These are phyloP conservation scores for Neonectria ditissima DNA, from an alignment of 2,329 filamentous ascomycete genomes.

Conservation along the genomic window DNA sequence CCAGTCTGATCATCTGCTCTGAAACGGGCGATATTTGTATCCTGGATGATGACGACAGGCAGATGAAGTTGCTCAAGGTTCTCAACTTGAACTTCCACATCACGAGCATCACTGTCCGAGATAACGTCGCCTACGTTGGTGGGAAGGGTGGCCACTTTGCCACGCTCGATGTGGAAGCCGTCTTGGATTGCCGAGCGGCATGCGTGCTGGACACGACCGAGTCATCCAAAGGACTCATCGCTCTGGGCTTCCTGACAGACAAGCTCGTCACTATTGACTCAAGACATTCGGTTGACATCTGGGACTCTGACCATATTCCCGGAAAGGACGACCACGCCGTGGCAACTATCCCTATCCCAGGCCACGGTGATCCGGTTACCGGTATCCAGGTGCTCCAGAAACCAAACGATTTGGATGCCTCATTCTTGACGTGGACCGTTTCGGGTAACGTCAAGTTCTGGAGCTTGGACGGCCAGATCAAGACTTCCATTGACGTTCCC, in stretches of 20 bases:
- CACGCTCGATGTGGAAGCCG: conserved; percentile 62
- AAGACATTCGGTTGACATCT: conserved; percentile 79
- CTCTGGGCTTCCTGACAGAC: conserved; percentile 75
- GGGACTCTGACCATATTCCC: conserved; percentile 60
- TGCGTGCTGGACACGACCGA: conserved; percentile 55
- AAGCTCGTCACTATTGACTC: conserved; percentile 82
- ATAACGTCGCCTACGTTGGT: conserved; percentile 73
- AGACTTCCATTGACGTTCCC: conserved; percentile 72
- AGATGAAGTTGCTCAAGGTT: conserved; percentile 76
- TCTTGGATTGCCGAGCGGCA: conserved; percentile 57
- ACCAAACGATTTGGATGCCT: conserved; percentile 71
- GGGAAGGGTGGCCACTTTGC: conserved; percentile 73
- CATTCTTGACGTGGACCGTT: conserved; percentile 91
- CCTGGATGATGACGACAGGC: conserved; percentile 79
- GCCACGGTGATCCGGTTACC: conserved; percentile 73
- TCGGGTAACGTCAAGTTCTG: conserved; percentile 86
- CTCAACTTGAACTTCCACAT: conserved; percentile 75
- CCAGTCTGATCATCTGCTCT: conserved; percentile 84
- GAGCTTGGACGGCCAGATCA: conserved; percentile 78
- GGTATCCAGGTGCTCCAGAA: conserved; percentile 76
- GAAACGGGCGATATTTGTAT: conserved; percentile 92
- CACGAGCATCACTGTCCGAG: conserved; percentile 73
- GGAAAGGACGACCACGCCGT: conserved; percentile 52
- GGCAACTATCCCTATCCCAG: conserved; percentile 68
- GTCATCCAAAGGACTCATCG: conserved; percentile 64